Conservation (phyloP, 192 early-diverging fungal genomes). For the Mortierella alpina region DNA sequence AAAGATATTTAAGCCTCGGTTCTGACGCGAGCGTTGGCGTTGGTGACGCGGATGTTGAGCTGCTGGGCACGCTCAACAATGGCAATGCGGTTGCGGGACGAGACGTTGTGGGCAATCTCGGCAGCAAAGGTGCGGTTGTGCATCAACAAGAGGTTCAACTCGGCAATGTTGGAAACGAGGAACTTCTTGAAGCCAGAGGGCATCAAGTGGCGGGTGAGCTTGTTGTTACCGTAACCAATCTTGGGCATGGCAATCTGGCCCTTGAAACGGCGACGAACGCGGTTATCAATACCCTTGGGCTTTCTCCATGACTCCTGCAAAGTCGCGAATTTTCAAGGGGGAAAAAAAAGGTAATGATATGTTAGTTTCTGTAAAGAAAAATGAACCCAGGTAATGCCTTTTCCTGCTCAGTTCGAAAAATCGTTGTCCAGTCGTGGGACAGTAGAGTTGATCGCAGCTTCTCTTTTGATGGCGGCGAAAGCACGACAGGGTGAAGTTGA, state of each 20-base stretch:
- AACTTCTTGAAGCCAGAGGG: constrained; percentile 99
- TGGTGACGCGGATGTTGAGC: constrained; percentile 96
- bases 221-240: constrained; percentile 98
- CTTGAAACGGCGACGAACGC: constrained; percentile 97
- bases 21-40: constrained; percentile 89
- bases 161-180: constrained; percentile 89
- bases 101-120: constrained; percentile 98
- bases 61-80: constrained; percentile 96
- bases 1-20: constrained; percentile 72
- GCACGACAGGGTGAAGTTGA: too few relatives aligned
- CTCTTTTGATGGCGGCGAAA: too few relatives aligned
- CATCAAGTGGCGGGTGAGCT: constrained; percentile 93
- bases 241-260: constrained; percentile 97
- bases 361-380: constrained; percentile 1
- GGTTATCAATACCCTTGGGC: constrained; percentile 99
- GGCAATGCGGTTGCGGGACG: constrained; percentile 90
- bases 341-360: constrained; percentile 1
- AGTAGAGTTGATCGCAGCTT: too few relatives aligned
- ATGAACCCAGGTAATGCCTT: not conserved
- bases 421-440: too few relatives aligned
- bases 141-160: constrained; percentile 98
- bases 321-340: not conserved
- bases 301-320: constrained; percentile 96
- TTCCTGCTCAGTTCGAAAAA: too few relatives aligned
- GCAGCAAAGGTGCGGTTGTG: constrained; percentile 99